Evolutionary conservation across 805 yeast species (phyloP).

Genomic region (Saturnispora silvae): DNA sequence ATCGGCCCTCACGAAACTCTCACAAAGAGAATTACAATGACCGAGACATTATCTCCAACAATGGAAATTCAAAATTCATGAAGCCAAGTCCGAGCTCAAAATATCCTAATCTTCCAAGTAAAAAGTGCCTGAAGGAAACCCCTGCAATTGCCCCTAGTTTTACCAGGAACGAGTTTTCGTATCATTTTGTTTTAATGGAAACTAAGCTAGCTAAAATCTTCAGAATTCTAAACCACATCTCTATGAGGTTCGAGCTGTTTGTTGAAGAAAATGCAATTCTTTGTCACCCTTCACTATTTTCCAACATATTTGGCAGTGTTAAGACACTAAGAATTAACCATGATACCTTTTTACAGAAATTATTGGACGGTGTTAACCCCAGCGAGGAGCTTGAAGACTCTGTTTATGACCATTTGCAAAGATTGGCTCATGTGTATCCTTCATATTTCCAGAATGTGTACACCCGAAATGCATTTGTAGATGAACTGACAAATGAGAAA

Average conservation of each 20-base stretch:
- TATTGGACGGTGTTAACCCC: constrained; percentile 4
- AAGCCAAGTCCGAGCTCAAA: constrained; percentile 2
- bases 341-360: constrained; percentile 9
- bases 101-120: not conserved
- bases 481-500: not conserved
- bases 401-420: constrained; percentile 15
- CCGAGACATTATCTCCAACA: not conserved
- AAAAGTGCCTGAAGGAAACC: not conserved
- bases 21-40: not conserved
- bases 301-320: constrained; percentile 18
- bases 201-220: constrained; percentile 6
- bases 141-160: not conserved
- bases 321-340: constrained; percentile 12
- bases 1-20: not conserved
- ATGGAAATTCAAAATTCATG: too few relatives aligned
- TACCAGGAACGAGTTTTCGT: constrained; percentile 6
- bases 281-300: constrained; percentile 15
- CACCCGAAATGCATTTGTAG: constrained; percentile 5
- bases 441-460: constrained; percentile 13
- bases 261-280: constrained; percentile 6
- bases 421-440: constrained; percentile 20
- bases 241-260: constrained; percentile 5
- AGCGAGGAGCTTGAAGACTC: constrained; percentile 11
- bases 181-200: constrained; percentile 7
- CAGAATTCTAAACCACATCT: constrained; percentile 6